Percentiles rank a stretch among this genome's conserved stretches.
These are phyloP conservation scores for Arctium lappa DNA, from an alignment of 129 eudicot genomes.

Conservation along the genomic window DNA sequence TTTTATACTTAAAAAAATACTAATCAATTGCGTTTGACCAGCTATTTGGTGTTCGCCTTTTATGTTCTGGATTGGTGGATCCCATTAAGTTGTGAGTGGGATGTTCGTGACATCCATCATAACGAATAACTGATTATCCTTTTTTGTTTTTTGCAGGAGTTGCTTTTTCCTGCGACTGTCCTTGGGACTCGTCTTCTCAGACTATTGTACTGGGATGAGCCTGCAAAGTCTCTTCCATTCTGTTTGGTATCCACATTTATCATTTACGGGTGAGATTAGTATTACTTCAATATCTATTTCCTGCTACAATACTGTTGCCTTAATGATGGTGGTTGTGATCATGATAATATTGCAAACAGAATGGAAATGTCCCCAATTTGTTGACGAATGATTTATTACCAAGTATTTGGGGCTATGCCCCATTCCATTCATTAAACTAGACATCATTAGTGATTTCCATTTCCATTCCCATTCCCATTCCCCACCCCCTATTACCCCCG, in stretches of 20 bases:
- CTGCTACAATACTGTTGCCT: neutral
- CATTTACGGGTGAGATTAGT: constrained; percentile 65
- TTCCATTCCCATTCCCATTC: too few relatives aligned
- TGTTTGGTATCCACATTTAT: constrained; percentile 52
- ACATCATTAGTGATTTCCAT: neutral
- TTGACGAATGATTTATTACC: neutral
- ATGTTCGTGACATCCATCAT: neutral
- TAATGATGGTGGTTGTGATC: neutral
- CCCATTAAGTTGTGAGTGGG: neutral
- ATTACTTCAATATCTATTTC: constrained; percentile 8
- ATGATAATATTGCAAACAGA: neutral
- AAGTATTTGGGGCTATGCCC: too few relatives aligned
- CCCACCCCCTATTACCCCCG: too few relatives aligned
- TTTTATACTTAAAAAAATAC: too few relatives aligned
- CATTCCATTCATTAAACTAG: neutral
- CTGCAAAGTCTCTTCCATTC: constrained; percentile 58
- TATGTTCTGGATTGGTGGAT: too few relatives aligned
- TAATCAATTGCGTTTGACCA: too few relatives aligned
- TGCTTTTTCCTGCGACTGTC: constrained; percentile 54
- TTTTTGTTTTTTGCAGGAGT: constrained; percentile 57
- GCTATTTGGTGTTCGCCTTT: too few relatives aligned
- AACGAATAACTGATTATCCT: neutral
- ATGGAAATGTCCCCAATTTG: neutral
- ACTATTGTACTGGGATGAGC: constrained; percentile 70
- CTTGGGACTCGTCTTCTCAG: constrained; percentile 39